These are phyloP conservation scores for Kurtzmaniella cleridarum DNA, from an alignment of 805 yeast genomes.

Conservation along the genomic window DNA sequence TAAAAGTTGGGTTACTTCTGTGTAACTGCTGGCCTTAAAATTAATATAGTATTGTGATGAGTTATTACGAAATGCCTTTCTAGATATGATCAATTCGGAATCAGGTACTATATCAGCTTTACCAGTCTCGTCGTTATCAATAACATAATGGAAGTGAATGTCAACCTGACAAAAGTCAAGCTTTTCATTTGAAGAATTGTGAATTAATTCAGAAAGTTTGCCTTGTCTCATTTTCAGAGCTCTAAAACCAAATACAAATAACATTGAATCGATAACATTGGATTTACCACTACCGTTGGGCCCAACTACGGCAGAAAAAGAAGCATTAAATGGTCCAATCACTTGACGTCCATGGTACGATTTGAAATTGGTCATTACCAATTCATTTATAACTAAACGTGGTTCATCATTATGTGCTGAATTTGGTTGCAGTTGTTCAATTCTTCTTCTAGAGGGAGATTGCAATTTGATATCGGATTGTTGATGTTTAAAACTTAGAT, in stretches of 20 bases:
- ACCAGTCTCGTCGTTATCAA: slow-evolving; percentile 46
- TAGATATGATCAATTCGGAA: slow-evolving; percentile 63
- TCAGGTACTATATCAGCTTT: slow-evolving; percentile 32
- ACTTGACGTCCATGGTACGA: slow-evolving; percentile 92
- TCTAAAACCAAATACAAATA: slow-evolving; percentile 95
- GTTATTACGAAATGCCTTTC: slow-evolving; percentile 75
- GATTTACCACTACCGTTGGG: slow-evolving; percentile 99
- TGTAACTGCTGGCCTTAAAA: slow-evolving; percentile 61
- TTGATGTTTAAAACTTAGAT: slow-evolving; percentile 25
- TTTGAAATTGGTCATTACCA: slow-evolving; percentile 81
- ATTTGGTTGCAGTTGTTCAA: slow-evolving; percentile 5
- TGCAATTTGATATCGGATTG: slow-evolving; percentile 17
- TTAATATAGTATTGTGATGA: slow-evolving; percentile 76
- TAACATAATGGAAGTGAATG: slow-evolving; percentile 74
- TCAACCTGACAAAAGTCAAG: slow-evolving; percentile 83
- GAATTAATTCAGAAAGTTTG: slow-evolving; percentile 86
- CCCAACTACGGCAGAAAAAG: slow-evolving; percentile 96
- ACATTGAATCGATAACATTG: slow-evolving; percentile 91
- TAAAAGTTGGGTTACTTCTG: slow-evolving; percentile 70
- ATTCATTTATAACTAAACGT: slow-evolving; percentile 68
- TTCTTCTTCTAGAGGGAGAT: slow-evolving; percentile 27
- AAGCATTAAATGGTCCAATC: slow-evolving; percentile 91
- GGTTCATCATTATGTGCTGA: slow-evolving; percentile 26
- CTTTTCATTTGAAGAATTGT: slow-evolving; percentile 73
- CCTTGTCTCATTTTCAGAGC: slow-evolving; percentile 97